Evolutionary conservation across 257 asterid species (phyloP).

Genomic region (Capsicum baccatum): DNA sequence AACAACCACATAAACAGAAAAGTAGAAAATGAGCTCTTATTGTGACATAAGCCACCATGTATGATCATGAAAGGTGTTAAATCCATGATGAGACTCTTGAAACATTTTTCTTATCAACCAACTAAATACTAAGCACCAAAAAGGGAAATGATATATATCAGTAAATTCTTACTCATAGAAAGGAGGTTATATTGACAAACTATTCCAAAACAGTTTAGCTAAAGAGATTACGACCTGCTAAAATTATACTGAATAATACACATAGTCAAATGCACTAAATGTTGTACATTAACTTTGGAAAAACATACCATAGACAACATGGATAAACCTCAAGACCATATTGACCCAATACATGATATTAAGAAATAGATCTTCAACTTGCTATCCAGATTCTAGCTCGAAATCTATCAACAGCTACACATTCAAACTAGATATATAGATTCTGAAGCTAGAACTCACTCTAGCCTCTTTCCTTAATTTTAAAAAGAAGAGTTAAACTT

Average conservation of each 20-base stretch:
- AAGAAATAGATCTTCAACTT: background rate
- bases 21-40: conserved; percentile 10
- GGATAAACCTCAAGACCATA: no score
- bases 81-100: conserved; percentile 10
- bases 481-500: background rate
- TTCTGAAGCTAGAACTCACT: background rate
- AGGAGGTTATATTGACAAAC: background rate
- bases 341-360: background rate
- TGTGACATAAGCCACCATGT: background rate
- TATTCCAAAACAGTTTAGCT: background rate
- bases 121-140: conserved; percentile 12
- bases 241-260: background rate
- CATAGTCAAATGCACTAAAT: background rate
- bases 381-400: background rate
- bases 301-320: no score
- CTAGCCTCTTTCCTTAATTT: background rate
- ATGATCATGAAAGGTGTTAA: background rate
- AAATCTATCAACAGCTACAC: background rate
- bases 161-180: background rate
- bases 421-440: background rate
- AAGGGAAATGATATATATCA: background rate
- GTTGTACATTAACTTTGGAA: no score
- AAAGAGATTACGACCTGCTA: conserved; percentile 18
- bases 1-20: background rate
- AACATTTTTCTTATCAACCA: background rate